These are phyloP conservation scores for Cocos nucifera DNA, from an alignment of 176 grass and related monocot genomes.

Conservation along the genomic window DNA sequence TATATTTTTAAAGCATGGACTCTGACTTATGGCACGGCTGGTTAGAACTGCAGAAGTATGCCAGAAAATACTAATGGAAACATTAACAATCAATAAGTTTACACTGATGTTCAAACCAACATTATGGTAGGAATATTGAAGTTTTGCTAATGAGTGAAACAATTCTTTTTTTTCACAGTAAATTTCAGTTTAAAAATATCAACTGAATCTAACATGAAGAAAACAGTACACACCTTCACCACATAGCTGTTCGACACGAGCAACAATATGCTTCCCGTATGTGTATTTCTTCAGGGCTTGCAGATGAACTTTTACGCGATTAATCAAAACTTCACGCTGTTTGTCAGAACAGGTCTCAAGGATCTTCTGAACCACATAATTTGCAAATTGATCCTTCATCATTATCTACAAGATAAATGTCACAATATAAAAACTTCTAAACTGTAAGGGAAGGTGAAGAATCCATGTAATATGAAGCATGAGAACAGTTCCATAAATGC, in stretches of 20 bases:
- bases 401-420: not conserved
- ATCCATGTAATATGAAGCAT: no score
- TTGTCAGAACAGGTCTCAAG: slow-evolving; percentile 12
- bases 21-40: no score
- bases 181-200: not conserved
- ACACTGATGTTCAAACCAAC: no score
- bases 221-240: slow-evolving; percentile 7
- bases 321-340: slow-evolving; percentile 10
- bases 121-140: no score
- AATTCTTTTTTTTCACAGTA: no score
- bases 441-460: no score
- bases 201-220: not conserved
- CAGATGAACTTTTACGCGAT: slow-evolving; percentile 9
- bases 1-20: no score
- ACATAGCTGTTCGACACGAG: slow-evolving; percentile 7
- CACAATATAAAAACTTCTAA: not conserved
- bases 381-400: slow-evolving; percentile 24
- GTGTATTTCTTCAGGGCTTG: slow-evolving; percentile 20
- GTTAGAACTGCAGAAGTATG: no score
- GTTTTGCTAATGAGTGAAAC: no score
- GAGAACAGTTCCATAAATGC: no score
- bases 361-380: slow-evolving; percentile 22
- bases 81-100: no score
- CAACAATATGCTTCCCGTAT: slow-evolving; percentile 15
- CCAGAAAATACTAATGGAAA: no score